Evolutionary conservation across 2,329 filamentous ascomycete species (phyloP), one percentile per base, ranked within the genome.

Genomic region (Furcasterigmium furcatum): DNA sequence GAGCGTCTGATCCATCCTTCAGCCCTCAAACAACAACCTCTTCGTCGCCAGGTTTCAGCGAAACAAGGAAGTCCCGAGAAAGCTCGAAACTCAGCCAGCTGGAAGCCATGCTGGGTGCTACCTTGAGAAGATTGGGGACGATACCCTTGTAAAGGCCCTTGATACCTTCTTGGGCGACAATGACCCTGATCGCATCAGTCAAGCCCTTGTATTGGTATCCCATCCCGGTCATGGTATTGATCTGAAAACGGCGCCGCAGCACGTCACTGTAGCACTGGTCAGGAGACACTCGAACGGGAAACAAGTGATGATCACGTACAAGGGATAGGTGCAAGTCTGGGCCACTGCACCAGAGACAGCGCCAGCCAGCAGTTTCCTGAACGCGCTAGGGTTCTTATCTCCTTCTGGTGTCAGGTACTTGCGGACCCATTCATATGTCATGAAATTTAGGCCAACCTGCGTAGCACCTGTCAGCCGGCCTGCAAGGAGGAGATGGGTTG

Each of bases 211-310:
- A 99, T 63, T 92, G 83, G 68, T 96, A 97, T 42, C 94, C 94
- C 84, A 99, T 92, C 43, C 94, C 94, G 40, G 88, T 90, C 94
- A 99, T 99, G 44, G 94, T 96, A 69, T 99, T 99, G 71, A 99
- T 94, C 63, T 99, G 94, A 65, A 99, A 99, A 42, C 94, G 82
- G 49, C 94, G 84, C 25, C 94, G 88, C 45, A 99, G 76, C 3
- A 99, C 92, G 62, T 96, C 91, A 63, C 89, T 94, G 9, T 12
- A 40, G 5, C 16, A 9, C 13, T 43, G n/a, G 24, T 61, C 49
- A 63, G 61, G 58, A 51, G 45, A 24, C 9, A 34, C 24, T 27
- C 24, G 3, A 47, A 55, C 32, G 6, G 5, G 20, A 22, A 48
- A 9, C 19, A 25, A 42, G 36, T 36, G 38, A 2, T 7, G n/a